A percentile compares a stretch with the other conserved stretches of the same genome.
Evolutionary conservation across 352 stramenopile genomes (phyloP).

Genomic region (Globisporangium cystogenes): DNA sequence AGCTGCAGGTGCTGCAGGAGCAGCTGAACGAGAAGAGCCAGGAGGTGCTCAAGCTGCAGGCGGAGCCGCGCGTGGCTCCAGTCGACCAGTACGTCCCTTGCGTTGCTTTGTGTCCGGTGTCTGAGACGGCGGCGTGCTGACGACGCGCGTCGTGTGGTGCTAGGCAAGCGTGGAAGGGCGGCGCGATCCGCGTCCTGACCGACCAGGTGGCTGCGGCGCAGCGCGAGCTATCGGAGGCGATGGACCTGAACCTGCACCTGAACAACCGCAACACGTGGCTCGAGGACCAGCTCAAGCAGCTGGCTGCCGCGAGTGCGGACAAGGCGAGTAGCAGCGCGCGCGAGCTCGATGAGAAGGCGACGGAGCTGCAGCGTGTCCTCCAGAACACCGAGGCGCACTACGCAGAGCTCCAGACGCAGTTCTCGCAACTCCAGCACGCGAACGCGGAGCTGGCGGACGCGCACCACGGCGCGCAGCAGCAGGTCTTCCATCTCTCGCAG

Average conservation of each 20-base stretch:
- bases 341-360: constrained; percentile 12
- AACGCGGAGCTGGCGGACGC: constrained; percentile 4
- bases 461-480: constrained; percentile 7
- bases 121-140: neutral
- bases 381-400: constrained; percentile 22
- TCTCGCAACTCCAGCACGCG: constrained; percentile 8
- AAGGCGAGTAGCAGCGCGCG: constrained; percentile 17
- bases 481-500: constrained; percentile 7
- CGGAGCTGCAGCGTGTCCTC: neutral
- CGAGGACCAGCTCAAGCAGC: constrained; percentile 59
- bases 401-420: constrained; percentile 14
- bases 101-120: neutral
- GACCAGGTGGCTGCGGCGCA: constrained; percentile 68
- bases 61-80: neutral
- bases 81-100: constrained; percentile 29
- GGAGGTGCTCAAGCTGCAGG: constrained; percentile 32
- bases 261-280: constrained; percentile 77
- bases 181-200: constrained; percentile 56
- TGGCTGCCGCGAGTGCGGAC: constrained; percentile 23
- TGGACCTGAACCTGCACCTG: constrained; percentile 78
- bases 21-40: constrained; percentile 57
- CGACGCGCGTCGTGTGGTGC: neutral
- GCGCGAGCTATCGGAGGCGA: constrained; percentile 71
- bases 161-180: constrained; percentile 35
- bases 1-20: constrained; percentile 55